Evolutionary conservation across 2,329 filamentous ascomycete species (phyloP).

Genomic region (Boeremia exigua): DNA sequence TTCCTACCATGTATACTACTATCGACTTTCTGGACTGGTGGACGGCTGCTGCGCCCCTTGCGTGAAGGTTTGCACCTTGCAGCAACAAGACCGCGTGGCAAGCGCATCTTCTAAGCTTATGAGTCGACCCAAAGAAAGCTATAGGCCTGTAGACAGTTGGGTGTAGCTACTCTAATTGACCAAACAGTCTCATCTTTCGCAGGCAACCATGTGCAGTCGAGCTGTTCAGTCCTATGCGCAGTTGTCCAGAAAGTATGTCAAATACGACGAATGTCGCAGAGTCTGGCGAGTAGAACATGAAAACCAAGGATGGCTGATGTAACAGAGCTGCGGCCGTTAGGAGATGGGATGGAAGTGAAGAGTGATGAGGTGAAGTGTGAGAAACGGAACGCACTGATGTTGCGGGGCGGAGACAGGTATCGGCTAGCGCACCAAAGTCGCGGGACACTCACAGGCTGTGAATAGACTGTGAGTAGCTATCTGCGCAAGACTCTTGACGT

Average conservation of each 20-base stretch:
- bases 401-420: constrained; percentile 9
- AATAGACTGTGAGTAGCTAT: constrained; percentile 22
- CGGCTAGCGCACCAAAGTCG: constrained; percentile 10
- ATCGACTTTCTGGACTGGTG: constrained; percentile 1
- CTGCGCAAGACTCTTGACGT: constrained; percentile 40
- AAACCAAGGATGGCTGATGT: not conserved
- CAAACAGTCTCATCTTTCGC: not conserved
- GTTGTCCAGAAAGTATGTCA: too few species aligned
- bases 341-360: not conserved
- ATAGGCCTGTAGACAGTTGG: not conserved
- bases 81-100: not conserved
- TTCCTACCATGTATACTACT: constrained; percentile 7
- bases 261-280: too few species aligned
- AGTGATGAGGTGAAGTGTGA: constrained; percentile 12
- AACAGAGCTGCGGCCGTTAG: not conserved
- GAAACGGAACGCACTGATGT: constrained; percentile 5
- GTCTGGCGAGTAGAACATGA: too few species aligned
- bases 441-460: constrained; percentile 25
- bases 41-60: constrained; percentile 5
- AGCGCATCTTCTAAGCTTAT: not conserved
- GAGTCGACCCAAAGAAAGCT: not conserved
- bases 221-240: not conserved
- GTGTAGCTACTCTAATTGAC: not conserved
- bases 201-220: not conserved
- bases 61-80: constrained; percentile 2